Conservation (phyloP, 345 rosid species). For the Luvunga scandens region DNA sequence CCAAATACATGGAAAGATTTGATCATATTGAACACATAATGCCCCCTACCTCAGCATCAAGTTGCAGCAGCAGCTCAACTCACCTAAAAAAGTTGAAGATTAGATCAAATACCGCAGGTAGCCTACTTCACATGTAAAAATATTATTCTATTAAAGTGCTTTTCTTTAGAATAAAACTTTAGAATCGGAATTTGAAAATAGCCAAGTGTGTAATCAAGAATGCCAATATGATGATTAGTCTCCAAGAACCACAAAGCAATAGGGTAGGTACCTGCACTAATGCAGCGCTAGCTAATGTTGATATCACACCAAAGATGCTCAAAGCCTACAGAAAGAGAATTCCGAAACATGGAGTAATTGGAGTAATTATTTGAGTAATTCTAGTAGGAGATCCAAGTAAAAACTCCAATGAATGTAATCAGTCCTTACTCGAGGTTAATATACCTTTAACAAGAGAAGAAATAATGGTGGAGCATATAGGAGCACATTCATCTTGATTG, state of each 20-base stretch:
- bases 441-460: conserved; percentile 76
- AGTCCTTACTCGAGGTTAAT: conserved; percentile 3
- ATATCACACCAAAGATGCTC: conserved; percentile 64
- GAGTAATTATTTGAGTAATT: conserved; percentile 14
- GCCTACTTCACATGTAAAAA: conserved; percentile 10
- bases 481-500: conserved; percentile 93
- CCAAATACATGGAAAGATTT: conserved; percentile 30
- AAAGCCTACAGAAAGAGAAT: conserved; percentile 51
- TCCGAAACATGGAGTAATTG: conserved; percentile 22
- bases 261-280: conserved; percentile 67
- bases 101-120: conserved; percentile 18
- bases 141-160: not conserved
- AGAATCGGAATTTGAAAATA: not conserved
- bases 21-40: conserved; percentile 24
- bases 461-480: conserved; percentile 86
- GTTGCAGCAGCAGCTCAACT: conserved; percentile 44
- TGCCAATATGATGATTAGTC: not conserved
- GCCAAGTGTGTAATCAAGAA: not conserved
- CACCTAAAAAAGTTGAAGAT: conserved; percentile 45
- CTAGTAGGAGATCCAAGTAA: conserved; percentile 10
- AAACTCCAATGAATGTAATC: not conserved
- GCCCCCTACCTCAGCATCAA: conserved; percentile 22
- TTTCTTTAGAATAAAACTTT: not conserved
- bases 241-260: conserved; percentile 16
- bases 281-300: conserved; percentile 86